Base-by-base conservation (phyloP, 495 filamentous ascomycete species). In the Lasiosphaeriaceae sp. region DNA sequence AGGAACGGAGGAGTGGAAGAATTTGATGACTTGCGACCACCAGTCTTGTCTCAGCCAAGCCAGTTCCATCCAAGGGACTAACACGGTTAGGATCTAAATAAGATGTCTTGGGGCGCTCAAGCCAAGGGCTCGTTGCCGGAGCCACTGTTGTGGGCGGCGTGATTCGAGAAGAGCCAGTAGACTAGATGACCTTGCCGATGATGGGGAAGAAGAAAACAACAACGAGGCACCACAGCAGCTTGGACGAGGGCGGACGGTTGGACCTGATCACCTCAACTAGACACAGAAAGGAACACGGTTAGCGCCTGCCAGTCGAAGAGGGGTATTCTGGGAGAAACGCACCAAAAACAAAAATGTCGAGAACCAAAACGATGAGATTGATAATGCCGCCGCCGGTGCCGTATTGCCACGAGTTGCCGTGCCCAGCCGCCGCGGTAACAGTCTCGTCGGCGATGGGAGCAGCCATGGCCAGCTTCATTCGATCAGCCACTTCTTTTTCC, bases 151-250 rank as follows among this genome's bases (percentile, higher is more conserved):
- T 78, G 73, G 23, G 73, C 63, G 16, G 59, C 60, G n/a, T 78
- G 75, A 69, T 80, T 77, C 19, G 78, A 79, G 66, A 80, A 80
- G 45, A 82, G 52, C 54, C 62, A 82, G 70, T 82, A 82, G 60
- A 78, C n/a, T n/a, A n/a, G n/a, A n/a, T 62, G 64, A 78, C 55
- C 51, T 76, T 66, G 49, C 79, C 79, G 55, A 76, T 47, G 49
- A 82, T 63, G 12, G 79, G 79, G 67, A 80, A 76, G 37, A 82
- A 52, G 68, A 82, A 80, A 61, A 79, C 75, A 51, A 77, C 55
- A n/a, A n/a, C n/a, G 2, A 80, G 63, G 41, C 66, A 75, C 79
- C 79, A 82, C 11, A 80, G 61, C 19, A 80, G 50, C 67, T 82
- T 82, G 63, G 72, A 62, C 14, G 58, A 34, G 1, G 69, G 60